Percentiles rank a stretch among this genome's conserved stretches.
These are phyloP conservation scores for Colletotrichum salicis DNA, from an alignment of 2,329 filamentous ascomycete species.

Conservation along the genomic window DNA sequence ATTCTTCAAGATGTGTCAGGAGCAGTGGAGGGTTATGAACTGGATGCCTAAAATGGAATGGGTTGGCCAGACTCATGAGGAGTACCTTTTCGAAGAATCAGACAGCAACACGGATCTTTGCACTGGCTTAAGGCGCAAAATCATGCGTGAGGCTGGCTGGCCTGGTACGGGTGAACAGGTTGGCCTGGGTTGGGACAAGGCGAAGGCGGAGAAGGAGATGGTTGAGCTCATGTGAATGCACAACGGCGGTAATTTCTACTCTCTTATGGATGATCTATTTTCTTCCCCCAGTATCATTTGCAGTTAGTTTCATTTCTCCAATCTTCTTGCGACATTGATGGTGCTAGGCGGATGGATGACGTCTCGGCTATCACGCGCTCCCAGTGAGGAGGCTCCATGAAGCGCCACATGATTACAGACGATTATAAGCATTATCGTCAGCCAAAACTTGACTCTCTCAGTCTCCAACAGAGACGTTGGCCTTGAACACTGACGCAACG, in stretches of 20 bases:
- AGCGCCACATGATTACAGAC: too few relatives aligned
- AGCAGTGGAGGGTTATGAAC: neutral
- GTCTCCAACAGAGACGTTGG: too few relatives aligned
- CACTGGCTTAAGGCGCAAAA: neutral
- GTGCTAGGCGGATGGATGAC: too few relatives aligned
- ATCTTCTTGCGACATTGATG: too few relatives aligned
- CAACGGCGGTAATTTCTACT: neutral
- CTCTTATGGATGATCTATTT: neutral
- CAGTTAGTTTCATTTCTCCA: too few relatives aligned
- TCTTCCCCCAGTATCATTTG: too few relatives aligned
- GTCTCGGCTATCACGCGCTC: too few relatives aligned
- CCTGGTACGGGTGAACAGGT: neutral
- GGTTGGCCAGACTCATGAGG: neutral
- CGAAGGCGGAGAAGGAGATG: neutral
- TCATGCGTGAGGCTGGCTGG: neutral
- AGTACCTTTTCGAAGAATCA: neutral
- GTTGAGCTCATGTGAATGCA: neutral
- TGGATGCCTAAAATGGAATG: neutral
- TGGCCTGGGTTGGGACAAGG: neutral
- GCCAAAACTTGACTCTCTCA: too few relatives aligned
- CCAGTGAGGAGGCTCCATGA: too few relatives aligned
- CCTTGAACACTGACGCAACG: too few relatives aligned
- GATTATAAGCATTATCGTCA: too few relatives aligned
- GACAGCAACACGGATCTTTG: too few relatives aligned
- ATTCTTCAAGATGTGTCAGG: neutral